Percentiles rank a stretch among this genome's conserved stretches.
These are phyloP conservation scores for Paulownia fortunei DNA, from an alignment of 257 asterid genomes.

Conservation along the genomic window DNA sequence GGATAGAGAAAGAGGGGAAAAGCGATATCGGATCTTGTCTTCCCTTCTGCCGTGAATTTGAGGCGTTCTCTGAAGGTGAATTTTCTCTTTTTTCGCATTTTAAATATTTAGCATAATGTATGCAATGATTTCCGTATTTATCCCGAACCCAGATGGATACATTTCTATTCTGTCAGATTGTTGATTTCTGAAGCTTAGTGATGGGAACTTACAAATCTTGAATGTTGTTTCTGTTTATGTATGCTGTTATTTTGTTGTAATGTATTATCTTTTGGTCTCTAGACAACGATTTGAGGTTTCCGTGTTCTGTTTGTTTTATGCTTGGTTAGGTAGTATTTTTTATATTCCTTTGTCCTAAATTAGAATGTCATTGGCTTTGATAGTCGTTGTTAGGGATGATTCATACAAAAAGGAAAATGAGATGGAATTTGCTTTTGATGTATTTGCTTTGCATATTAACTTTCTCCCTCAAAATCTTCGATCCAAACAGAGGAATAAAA, in stretches of 20 bases:
- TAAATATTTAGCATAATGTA: not conserved
- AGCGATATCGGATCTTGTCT: conserved; percentile 27
- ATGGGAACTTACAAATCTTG: not conserved
- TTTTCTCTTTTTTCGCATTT: conserved; percentile 11
- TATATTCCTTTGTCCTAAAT: not conserved
- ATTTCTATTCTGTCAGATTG: not conserved
- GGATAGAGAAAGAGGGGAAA: not conserved
- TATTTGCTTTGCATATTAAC: not conserved
- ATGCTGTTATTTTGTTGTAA: not conserved
- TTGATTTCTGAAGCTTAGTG: not conserved
- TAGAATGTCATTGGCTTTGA: not conserved
- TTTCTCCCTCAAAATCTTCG: not conserved
- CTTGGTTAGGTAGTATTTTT: not conserved
- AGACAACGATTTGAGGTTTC: not conserved
- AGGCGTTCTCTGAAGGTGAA: conserved; percentile 25
- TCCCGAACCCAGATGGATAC: not conserved
- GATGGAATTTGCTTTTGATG: conserved; percentile 1
- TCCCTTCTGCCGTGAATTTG: conserved; percentile 13
- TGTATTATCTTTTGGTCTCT: not conserved
- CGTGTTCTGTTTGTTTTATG: not conserved
- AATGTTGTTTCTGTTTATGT: conserved; percentile 4
- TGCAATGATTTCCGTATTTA: not conserved
- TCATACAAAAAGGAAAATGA: not conserved
- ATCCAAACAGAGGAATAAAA: not conserved
- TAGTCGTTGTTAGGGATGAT: not conserved